Conservation (phyloP, 148 eudicot genomes). For the Selenicereus undatus region DNA sequence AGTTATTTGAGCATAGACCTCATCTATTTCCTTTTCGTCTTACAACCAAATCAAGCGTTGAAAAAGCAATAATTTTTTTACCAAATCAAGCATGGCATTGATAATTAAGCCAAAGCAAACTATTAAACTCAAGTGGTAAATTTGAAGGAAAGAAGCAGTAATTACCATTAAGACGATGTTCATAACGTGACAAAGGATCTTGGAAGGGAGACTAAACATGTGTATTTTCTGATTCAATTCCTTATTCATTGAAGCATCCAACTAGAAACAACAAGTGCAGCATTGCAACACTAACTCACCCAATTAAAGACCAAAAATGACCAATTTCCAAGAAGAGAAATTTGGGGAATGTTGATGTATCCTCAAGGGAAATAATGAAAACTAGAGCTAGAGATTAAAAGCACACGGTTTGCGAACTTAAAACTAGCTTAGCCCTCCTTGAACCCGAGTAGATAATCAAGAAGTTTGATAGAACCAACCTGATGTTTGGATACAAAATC, state of each 20-base stretch:
- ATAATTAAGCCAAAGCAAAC: neutral
- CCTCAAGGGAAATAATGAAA: too few relatives aligned
- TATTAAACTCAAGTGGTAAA: neutral
- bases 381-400: too few relatives aligned
- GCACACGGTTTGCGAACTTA: too few relatives aligned
- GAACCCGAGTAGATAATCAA: too few relatives aligned
- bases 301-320: slow-evolving; percentile 9
- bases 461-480: too few relatives aligned
- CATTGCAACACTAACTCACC: slow-evolving; percentile 18
- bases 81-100: slow-evolving; percentile 10
- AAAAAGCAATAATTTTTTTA: neutral
- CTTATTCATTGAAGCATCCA: slow-evolving; percentile 88
- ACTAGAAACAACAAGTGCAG: slow-evolving; percentile 31
- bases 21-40: slow-evolving; percentile 97
- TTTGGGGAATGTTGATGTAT: too few relatives aligned
- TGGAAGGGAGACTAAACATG: slow-evolving; percentile 57
- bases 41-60: slow-evolving; percentile 34
- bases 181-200: slow-evolving; percentile 80
- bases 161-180: slow-evolving; percentile 61
- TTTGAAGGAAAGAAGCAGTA: neutral
- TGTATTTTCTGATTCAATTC: slow-evolving; percentile 59
- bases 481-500: too few relatives aligned
- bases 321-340: neutral
- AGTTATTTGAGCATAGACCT: slow-evolving; percentile 90
- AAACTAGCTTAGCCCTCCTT: too few relatives aligned